Evolutionary conservation across 345 rosid genomes (phyloP).

Genomic region (Psidium guajava): DNA sequence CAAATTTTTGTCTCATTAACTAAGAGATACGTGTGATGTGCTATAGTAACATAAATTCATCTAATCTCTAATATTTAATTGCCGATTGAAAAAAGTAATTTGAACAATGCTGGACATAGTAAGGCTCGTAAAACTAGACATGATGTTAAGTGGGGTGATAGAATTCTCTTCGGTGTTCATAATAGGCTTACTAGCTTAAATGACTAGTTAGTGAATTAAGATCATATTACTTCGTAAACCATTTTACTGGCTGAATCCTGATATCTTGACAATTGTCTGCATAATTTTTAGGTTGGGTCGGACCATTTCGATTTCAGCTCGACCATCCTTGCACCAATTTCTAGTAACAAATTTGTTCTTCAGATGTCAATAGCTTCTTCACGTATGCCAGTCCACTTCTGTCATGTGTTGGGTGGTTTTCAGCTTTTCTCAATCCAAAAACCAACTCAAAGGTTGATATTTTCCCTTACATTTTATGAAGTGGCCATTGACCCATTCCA

Average conservation of each 20-base stretch:
- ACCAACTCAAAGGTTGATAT: too few relatives aligned
- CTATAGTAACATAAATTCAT: neutral
- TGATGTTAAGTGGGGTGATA: neutral
- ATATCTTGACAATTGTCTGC: neutral
- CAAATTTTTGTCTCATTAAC: neutral
- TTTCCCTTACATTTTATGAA: too few relatives aligned
- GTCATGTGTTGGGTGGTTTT: too few relatives aligned
- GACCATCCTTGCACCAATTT: too few relatives aligned
- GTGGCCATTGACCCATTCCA: too few relatives aligned
- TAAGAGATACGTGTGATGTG: neutral
- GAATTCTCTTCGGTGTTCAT: neutral
- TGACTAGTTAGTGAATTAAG: neutral
- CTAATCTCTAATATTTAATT: neutral
- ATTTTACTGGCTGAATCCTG: neutral
- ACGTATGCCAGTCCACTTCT: too few relatives aligned
- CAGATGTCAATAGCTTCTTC: too few relatives aligned
- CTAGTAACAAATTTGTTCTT: too few relatives aligned
- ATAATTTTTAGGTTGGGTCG: too few relatives aligned
- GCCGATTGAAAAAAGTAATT: neutral
- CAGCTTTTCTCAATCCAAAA: too few relatives aligned
- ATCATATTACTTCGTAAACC: neutral
- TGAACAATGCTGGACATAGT: neutral
- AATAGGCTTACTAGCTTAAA: neutral
- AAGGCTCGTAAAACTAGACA: neutral
- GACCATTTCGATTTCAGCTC: too few relatives aligned